Evolutionary conservation across 768 basidiomycete species (phyloP), one percentile per base, ranked within the genome.

Genomic region (Russula olivacea): DNA sequence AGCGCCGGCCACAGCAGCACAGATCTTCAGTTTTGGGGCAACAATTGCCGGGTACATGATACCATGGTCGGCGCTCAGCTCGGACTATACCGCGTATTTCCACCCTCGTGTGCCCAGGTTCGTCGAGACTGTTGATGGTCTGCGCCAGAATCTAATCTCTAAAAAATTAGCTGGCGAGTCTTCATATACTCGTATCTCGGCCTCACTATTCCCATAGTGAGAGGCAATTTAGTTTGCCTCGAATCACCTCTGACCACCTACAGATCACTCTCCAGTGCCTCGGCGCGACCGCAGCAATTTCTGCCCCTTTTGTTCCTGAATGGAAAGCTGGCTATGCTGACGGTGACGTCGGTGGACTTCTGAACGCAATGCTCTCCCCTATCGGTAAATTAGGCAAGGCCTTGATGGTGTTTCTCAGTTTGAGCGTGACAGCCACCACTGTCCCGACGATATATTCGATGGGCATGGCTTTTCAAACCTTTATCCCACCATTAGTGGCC

Each of bases 371-470:
- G 69, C 76, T 90, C 6, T 74, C 75, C 19, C 90, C 88, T 3
- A 74, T 76, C 1, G 83, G 83, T 0, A 79, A 79, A 36, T 89
- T 89, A 72, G 84, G 88, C 0, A 88, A 88, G 67, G 83, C 88
- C 72, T 75, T 91, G 50, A 77, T 85, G 0, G 87, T 88, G 28
- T 70, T 93, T 59, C 78, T 93, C 66, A 83, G 86, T 17, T 74
- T 94, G 32, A 86, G 85, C 62, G 84, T 91, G 14, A 84, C 85
- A 2, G 88, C 83, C 4, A 94, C 93, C 74, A 87, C 89, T 50
- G 88, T 90, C 1, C 83, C 86, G 2, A 88, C 89, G 6, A 85
- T 93, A 65, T 97, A 97, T 73, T 90, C 87, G 49, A 81, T 88
- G 61, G 83, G 85, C 67, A 79, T 93, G 64, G 86, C 83, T 69